These are phyloP conservation scores for Vigna unguiculata DNA, from an alignment of 306 rosid species.

Conservation along the genomic window DNA sequence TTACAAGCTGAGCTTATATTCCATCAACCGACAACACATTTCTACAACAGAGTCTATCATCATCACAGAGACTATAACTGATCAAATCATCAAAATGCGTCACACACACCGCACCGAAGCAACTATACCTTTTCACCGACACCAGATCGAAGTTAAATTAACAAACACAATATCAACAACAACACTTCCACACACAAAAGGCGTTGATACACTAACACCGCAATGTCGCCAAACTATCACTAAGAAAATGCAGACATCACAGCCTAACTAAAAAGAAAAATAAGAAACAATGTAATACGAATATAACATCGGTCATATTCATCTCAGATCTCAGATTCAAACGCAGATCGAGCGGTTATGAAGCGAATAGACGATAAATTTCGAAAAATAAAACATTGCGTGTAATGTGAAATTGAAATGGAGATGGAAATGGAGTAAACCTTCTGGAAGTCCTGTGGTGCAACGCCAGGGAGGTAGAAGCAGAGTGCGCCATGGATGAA, in stretches of 20 bases:
- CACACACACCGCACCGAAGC: not conserved
- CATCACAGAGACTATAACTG: not conserved
- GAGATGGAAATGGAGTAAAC: slow-evolving; percentile 43
- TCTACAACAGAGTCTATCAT: not conserved
- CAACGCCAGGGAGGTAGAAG: slow-evolving; percentile 98
- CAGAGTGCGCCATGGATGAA: slow-evolving; percentile 65
- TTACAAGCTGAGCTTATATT: slow-evolving; percentile 8
- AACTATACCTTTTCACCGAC: slow-evolving; percentile 18
- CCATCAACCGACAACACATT: slow-evolving; percentile 8
- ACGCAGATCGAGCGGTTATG: slow-evolving; percentile 54
- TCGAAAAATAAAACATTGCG: not conserved
- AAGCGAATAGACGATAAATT: not conserved
- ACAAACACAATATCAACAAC: not conserved
- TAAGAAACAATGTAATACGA: not conserved
- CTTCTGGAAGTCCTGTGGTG: slow-evolving; percentile 93
- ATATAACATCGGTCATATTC: not conserved
- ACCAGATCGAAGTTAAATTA: slow-evolving; percentile 36
- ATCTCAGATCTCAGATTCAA: slow-evolving; percentile 53
- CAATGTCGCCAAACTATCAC: not conserved
- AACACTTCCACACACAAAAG: slow-evolving; percentile 4
- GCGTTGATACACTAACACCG: not conserved
- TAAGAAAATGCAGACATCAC: not conserved
- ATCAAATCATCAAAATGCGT: slow-evolving; percentile 33
- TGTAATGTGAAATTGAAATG: not conserved
- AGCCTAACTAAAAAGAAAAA: not conserved